A percentile compares a stretch with the other conserved stretches of the same genome.
These are phyloP conservation scores for Fusarium sterilihyphosum DNA, from an alignment of 2,329 filamentous ascomycete species.

Conservation along the genomic window DNA sequence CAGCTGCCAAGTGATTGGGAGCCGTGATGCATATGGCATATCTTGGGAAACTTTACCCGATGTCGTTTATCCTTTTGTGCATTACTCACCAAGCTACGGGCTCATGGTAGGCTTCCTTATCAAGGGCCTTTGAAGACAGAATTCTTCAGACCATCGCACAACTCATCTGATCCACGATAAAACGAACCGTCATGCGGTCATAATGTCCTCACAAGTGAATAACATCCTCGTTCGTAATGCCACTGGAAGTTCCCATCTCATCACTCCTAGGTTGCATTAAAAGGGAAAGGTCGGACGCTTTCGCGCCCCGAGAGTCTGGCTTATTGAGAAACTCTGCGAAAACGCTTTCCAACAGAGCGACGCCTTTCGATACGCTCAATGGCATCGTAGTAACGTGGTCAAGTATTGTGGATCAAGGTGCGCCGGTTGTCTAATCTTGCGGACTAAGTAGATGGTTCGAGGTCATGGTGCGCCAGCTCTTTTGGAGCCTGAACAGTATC, in stretches of 20 bases:
- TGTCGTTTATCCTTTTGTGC: neutral
- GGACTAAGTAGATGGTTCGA: neutral
- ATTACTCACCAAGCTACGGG: neutral
- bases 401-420: neutral
- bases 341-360: accelerated
- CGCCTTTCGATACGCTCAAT: no score
- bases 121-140: neutral
- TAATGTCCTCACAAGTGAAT: no score
- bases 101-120: neutral
- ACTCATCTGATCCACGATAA: neutral
- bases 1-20: no score
- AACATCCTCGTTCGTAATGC: no score
- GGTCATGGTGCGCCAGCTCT: neutral
- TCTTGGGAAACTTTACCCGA: no score
- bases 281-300: no score
- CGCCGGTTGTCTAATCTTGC: neutral
- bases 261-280: neutral
- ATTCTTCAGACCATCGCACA: neutral
- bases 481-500: no score
- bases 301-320: no score
- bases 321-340: no score
- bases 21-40: no score
- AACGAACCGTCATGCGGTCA: neutral
- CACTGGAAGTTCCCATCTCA: neutral
- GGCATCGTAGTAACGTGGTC: accelerated